Percentiles rank a stretch among this genome's conserved stretches.
Evolutionary conservation across 805 yeast genomes (phyloP).

Genomic region (Starmerella apicola): DNA sequence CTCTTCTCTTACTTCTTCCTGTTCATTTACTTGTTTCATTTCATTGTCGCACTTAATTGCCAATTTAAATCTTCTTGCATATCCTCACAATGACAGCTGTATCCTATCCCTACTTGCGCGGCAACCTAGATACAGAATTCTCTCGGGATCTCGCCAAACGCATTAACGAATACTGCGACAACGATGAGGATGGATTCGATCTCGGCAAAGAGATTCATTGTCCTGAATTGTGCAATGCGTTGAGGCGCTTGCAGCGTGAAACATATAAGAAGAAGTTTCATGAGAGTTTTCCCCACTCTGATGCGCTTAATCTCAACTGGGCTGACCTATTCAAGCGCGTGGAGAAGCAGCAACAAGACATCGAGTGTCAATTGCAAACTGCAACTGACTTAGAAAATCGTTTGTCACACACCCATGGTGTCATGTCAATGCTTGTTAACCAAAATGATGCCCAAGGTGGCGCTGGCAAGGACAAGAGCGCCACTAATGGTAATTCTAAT

Average conservation of each 20-base stretch:
- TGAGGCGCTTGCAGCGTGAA: constrained; percentile 20
- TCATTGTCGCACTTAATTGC: too few relatives aligned
- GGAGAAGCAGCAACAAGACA: constrained; percentile 28
- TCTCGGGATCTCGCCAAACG: constrained; percentile 15
- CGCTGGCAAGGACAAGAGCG: constrained; percentile 10
- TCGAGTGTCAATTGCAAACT: constrained; percentile 26
- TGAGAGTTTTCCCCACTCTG: background rate
- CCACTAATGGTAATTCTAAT: constrained; percentile 12
- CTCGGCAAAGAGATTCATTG: constrained; percentile 16
- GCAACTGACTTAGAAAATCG: constrained; percentile 26
- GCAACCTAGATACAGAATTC: too few relatives aligned
- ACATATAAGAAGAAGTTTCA: background rate
- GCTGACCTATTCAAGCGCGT: constrained; percentile 25
- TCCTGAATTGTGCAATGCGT: constrained; percentile 17
- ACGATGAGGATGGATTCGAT: constrained; percentile 13
- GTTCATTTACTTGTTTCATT: too few relatives aligned
- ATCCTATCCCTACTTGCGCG: too few relatives aligned
- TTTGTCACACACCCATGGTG: constrained; percentile 26
- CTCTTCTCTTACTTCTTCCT: too few relatives aligned
- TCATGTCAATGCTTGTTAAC: constrained; percentile 26
- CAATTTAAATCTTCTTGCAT: too few relatives aligned
- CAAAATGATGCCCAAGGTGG: constrained; percentile 8
- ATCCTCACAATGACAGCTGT: too few relatives aligned
- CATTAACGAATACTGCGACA: constrained; percentile 20
- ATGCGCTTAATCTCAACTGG: constrained; percentile 15